phyloP scores from a whole-genome alignment of 202 grass and related monocot genomes.

The Brachypodium distachyon region DNA sequence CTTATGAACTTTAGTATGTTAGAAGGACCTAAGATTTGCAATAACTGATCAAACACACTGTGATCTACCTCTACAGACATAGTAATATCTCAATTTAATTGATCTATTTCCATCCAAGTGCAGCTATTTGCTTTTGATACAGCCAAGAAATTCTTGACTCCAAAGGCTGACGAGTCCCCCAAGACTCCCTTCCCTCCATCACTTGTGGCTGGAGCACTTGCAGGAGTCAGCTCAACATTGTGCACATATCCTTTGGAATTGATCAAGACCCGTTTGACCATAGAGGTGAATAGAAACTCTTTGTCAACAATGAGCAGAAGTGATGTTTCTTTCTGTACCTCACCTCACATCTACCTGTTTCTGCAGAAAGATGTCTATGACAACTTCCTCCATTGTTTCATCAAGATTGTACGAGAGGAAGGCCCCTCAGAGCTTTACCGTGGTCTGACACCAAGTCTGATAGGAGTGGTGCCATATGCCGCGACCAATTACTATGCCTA shows the following conservation, averaged over 20 bases:
- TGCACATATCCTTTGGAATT: slow-evolving; percentile 87
- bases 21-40: not conserved
- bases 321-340: not conserved
- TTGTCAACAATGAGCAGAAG: not conserved
- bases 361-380: slow-evolving; percentile 73
- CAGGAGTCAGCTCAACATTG: slow-evolving; percentile 86
- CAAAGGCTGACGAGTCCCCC: slow-evolving; percentile 55
- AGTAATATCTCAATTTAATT: not conserved
- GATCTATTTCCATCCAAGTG: slow-evolving; percentile 2
- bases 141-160: slow-evolving; percentile 70
- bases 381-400: slow-evolving; percentile 69
- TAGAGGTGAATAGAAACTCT: slow-evolving; percentile 47
- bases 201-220: slow-evolving; percentile 76
- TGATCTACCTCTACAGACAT: not conserved
- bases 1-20: not conserved
- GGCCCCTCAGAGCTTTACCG: slow-evolving; percentile 81
- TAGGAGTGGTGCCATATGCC: slow-evolving; percentile 79
- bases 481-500: slow-evolving; percentile 83
- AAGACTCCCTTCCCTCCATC: slow-evolving; percentile 73
- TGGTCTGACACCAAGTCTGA: slow-evolving; percentile 74
- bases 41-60: not conserved
- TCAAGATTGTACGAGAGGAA: slow-evolving; percentile 79
- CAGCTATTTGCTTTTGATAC: slow-evolving; percentile 94
- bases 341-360: not conserved
- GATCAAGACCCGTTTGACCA: slow-evolving; percentile 86